Percentiles rank a stretch among this genome's conserved stretches.
These are phyloP conservation scores for Aspergillus oerlinghausenensis DNA, from an alignment of 2,329 filamentous ascomycete species.

Conservation along the genomic window DNA sequence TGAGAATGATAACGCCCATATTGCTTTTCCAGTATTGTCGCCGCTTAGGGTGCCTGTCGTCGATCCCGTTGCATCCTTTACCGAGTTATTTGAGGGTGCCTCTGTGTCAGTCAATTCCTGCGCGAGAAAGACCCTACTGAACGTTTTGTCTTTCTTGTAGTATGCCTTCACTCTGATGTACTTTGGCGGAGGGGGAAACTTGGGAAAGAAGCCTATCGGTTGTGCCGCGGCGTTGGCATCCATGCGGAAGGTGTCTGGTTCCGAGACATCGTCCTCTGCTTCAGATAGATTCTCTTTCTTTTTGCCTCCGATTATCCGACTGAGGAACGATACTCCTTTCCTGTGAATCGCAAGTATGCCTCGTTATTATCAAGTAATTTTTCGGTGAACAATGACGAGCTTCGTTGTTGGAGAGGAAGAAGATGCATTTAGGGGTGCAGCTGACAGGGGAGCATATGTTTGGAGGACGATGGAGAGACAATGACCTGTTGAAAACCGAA, in stretches of 20 bases:
- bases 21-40: slow-evolving; percentile 54
- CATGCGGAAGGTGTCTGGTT: slow-evolving; percentile 65
- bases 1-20: slow-evolving; percentile 93
- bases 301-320: slow-evolving; percentile 72
- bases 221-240: slow-evolving; percentile 77
- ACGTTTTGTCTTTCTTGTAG: slow-evolving; percentile 76
- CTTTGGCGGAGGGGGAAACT: slow-evolving; percentile 80
- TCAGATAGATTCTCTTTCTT: slow-evolving; percentile 60
- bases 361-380: neutral
- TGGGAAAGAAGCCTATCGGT: slow-evolving; percentile 75
- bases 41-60: slow-evolving; percentile 17
- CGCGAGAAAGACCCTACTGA: slow-evolving; percentile 83
- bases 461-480: neutral
- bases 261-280: slow-evolving; percentile 59
- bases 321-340: slow-evolving; percentile 86
- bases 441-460: neutral
- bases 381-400: neutral
- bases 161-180: slow-evolving; percentile 83
- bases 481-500: neutral
- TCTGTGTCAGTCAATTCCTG: slow-evolving; percentile 73
- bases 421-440: neutral
- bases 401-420: neutral
- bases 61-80: slow-evolving; percentile 27
- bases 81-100: slow-evolving; percentile 24
- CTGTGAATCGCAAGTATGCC: slow-evolving; percentile 41